phyloP scores from a whole-genome alignment of 2,329 filamentous ascomycete species.

The Arthrinium puccinioides region DNA sequence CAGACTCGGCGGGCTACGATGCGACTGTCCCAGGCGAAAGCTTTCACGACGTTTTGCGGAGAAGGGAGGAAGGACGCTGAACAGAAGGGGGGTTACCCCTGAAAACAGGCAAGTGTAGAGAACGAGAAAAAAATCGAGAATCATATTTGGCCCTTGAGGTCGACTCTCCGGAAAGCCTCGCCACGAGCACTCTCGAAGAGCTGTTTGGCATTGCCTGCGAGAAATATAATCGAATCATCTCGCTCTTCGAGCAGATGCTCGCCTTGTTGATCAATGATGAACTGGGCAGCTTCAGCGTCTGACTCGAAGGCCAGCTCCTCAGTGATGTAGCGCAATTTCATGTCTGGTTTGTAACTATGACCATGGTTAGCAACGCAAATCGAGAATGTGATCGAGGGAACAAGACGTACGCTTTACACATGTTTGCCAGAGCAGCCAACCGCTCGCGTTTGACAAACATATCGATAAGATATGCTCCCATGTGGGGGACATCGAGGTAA shows the following conservation, averaged over 20 bases:
- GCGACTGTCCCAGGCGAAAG: too few species aligned
- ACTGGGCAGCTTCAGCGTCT: conserved; percentile 83
- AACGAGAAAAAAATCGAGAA: conserved; percentile 3
- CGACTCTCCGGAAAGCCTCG: conserved; percentile 76
- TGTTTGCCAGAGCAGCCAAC: conserved; percentile 79
- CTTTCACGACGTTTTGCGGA: too few species aligned
- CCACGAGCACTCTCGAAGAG: conserved; percentile 69
- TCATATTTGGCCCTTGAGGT: conserved; percentile 97
- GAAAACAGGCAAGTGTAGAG: neutral
- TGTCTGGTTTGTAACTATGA: conserved; percentile 79
- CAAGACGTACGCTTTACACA: conserved; percentile 88
- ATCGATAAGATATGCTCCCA: conserved; percentile 98
- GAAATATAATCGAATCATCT: conserved; percentile 63
- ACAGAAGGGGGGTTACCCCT: too few species aligned
- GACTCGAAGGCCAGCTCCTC: conserved; percentile 95
- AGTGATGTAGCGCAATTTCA: conserved; percentile 85
- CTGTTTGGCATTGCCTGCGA: conserved; percentile 63
- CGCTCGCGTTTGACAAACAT: conserved; percentile 97
- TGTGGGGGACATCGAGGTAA: conserved; percentile 88
- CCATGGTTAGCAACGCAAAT: conserved; percentile 35
- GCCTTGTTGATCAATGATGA: conserved; percentile 75
- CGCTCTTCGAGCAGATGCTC: conserved; percentile 72
- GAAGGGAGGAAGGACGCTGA: too few species aligned
- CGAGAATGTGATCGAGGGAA: neutral
- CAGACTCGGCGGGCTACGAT: too few species aligned